Base-by-base conservation (phyloP, 1,284 basidiomycete species). In the Marasmius oreades region DNA sequence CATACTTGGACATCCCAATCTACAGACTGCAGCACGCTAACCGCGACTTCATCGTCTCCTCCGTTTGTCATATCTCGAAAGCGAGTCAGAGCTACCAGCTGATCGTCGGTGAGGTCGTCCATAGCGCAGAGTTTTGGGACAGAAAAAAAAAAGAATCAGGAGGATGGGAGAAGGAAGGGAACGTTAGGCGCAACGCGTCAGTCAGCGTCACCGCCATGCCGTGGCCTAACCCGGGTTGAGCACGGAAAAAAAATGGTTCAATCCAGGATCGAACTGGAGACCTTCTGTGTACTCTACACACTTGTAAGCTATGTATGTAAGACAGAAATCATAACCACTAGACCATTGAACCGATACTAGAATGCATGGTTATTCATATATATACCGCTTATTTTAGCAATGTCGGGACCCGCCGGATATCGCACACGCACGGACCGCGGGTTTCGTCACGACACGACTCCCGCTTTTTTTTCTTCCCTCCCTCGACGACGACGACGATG, bases 1-100 rank as follows among this genome's bases (percentile, higher is more conserved):
- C 51, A 55, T 59, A 84, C 84, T 75, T 86, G 77, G 18, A 89
- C 79, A 69, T 89, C 81, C 87, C 88, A 90, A 36, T 78, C 78
- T 1, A 84, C 81, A 56, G 76, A 80, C 46, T 77, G 69, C n/a
- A 90, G 73, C 1, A 88, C 75, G 31, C 71, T 71, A n/a, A 80
- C 74, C 3, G 84, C 77, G 5, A 80, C 78, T 1, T 85, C 82
- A 28, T 78, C 76, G 64, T 88, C 85, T 12, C 73, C 76, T 26
- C 76, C 79, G 53, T 80, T 77, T 0, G 82, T 85, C 56, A 88
- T 69, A 51, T 79, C 76, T 54, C 79, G 77, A 1, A 88, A 72
- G 65, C 84, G 81, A 6, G 66, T 65, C 42, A 86, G 67, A 6
- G 83, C 77, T 2, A 70, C 72, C n/a, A 3, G 12, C 23, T 45